Evolutionary conservation across 1,139 yeast species (phyloP).

Genomic region (Yamadazyma diddensiae): DNA sequence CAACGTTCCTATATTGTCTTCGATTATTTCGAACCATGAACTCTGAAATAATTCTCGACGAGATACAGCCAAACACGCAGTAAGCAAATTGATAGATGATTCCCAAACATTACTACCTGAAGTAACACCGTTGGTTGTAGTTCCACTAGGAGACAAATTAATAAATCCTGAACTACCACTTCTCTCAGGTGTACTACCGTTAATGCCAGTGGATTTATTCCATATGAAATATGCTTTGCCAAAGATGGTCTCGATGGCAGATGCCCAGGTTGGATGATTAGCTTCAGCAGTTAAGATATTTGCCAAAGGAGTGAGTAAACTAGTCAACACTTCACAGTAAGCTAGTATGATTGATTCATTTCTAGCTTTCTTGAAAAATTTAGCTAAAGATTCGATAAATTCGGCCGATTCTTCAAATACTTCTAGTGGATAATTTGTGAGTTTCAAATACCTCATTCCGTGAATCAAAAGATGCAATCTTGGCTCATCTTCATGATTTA

Average conservation of each 20-base stretch:
- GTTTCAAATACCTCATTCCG: conserved; percentile 83
- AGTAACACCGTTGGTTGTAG: conserved; percentile 6
- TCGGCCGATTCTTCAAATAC: conserved; percentile 91
- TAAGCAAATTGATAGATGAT: conserved; percentile 64
- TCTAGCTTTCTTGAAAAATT: conserved; percentile 68
- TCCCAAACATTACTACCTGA: conserved; percentile 59
- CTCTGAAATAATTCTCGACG: conserved; percentile 72
- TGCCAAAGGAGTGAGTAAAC: conserved; percentile 76
- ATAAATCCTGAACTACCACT: conserved; percentile 10
- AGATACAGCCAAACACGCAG: conserved; percentile 76
- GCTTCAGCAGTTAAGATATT: conserved; percentile 89
- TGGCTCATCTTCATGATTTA: conserved; percentile 62
- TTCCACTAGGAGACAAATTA: conserved; percentile 14
- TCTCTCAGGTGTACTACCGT: conserved; percentile 5
- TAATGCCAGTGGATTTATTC: conserved; percentile 20
- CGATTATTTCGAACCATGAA: conserved; percentile 74
- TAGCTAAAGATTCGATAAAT: conserved; percentile 78
- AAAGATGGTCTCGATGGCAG: conserved; percentile 66
- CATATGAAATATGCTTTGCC: conserved; percentile 44
- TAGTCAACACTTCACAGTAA: conserved; percentile 80
- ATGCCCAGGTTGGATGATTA: conserved; percentile 93
- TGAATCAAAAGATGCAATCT: conserved; percentile 72
- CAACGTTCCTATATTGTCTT: conserved; percentile 39
- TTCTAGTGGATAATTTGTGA: conserved; percentile 84
- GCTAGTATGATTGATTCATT: conserved; percentile 67